phyloP scores from a whole-genome alignment of 768 basidiomycete species.

The Pleurotus sapidus region DNA sequence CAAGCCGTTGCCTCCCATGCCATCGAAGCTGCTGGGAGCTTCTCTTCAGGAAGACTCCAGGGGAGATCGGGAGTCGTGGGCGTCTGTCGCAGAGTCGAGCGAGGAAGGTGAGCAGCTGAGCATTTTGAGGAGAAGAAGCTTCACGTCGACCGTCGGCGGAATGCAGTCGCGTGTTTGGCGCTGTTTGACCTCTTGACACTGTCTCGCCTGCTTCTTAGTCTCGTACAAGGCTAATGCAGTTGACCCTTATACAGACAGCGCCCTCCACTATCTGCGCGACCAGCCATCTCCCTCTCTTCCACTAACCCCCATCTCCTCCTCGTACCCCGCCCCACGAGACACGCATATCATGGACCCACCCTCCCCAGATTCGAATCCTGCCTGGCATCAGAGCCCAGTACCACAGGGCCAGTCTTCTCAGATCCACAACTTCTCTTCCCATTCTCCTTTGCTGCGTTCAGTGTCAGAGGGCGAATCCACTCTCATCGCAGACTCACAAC shows the following conservation, averaged over 20 bases:
- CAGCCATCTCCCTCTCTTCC: constrained; percentile 26
- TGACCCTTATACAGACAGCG: constrained; percentile 6
- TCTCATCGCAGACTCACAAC: constrained; percentile 22
- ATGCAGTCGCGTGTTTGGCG: background rate
- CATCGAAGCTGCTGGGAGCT: constrained; percentile 16
- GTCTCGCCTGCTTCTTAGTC: background rate
- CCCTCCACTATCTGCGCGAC: constrained; percentile 25
- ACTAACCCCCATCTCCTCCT: constrained; percentile 30
- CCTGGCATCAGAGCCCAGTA: constrained; percentile 9
- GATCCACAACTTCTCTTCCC: constrained; percentile 16
- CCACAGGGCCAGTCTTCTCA: constrained; percentile 8
- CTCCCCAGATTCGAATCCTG: background rate
- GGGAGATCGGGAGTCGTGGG: constrained; percentile 7
- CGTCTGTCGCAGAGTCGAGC: background rate
- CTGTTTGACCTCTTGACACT: background rate
- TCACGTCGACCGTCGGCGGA: background rate
- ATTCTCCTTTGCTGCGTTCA: constrained; percentile 33
- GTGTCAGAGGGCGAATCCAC: constrained; percentile 35
- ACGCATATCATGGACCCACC: constrained; percentile 13
- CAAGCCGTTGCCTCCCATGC: constrained; percentile 37
- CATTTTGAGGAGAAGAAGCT: constrained; percentile 2
- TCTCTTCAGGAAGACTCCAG: constrained; percentile 17
- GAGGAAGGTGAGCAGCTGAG: constrained; percentile 2
- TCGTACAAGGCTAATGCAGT: background rate
- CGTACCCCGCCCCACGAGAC: constrained; percentile 27